Evolutionary conservation across 441 rosid genomes (phyloP).

Genomic region (Raphanus hybrid): DNA sequence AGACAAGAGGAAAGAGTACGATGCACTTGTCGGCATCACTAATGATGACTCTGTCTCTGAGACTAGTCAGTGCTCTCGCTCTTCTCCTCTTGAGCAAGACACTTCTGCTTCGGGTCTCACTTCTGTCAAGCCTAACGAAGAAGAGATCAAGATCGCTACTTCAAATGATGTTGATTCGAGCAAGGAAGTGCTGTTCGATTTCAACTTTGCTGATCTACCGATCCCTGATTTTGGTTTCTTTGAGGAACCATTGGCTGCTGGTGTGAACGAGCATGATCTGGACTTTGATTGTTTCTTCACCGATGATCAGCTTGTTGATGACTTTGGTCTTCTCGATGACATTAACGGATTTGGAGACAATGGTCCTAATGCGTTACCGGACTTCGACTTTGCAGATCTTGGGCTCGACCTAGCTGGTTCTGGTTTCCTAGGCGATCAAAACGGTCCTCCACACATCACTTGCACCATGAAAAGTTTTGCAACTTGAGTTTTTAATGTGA

Average conservation of each 20-base stretch:
- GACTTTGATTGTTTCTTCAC: constrained; percentile 47
- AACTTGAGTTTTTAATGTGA: constrained; percentile 43
- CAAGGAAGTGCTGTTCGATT: constrained; percentile 41
- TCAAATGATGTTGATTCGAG: constrained; percentile 25
- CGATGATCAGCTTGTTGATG: constrained; percentile 50
- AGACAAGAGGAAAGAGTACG: constrained; percentile 66
- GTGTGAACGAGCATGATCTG: not conserved
- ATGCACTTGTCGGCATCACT: constrained; percentile 41
- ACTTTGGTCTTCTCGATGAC: constrained; percentile 48
- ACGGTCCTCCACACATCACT: constrained; percentile 47
- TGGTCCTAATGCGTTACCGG: constrained; percentile 73
- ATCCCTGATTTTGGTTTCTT: constrained; percentile 55
- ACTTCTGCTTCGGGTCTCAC: constrained; percentile 42
- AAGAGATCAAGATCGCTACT: not conserved
- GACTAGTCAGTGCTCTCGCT: constrained; percentile 59
- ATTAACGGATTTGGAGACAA: constrained; percentile 48
- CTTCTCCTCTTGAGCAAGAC: constrained; percentile 44
- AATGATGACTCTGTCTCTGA: constrained; percentile 43
- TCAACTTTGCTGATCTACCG: constrained; percentile 49
- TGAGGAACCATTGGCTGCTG: constrained; percentile 27
- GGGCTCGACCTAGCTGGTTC: constrained; percentile 57
- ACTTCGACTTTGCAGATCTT: constrained; percentile 61
- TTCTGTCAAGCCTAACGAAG: not conserved
- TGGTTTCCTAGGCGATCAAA: constrained; percentile 49
- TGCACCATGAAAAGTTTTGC: constrained; percentile 76